These are phyloP conservation scores for Lactarius tabidus DNA, from an alignment of 768 basidiomycete species.

Conservation along the genomic window DNA sequence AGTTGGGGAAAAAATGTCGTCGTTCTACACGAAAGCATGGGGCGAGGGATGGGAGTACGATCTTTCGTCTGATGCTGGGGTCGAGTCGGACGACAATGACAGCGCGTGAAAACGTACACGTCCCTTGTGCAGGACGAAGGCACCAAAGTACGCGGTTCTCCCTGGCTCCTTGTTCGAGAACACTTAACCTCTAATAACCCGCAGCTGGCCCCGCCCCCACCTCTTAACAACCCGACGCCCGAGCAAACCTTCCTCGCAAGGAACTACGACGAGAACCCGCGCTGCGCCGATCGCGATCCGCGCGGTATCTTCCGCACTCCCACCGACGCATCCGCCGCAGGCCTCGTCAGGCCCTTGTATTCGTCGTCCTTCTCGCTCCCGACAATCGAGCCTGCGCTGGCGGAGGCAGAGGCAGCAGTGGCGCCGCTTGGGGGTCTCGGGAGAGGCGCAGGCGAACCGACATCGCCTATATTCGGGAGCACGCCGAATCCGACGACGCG, in stretches of 20 bases:
- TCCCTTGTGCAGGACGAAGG: slow-evolving; percentile 73
- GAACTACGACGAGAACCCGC: slow-evolving; percentile 88
- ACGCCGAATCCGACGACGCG: slow-evolving; percentile 58
- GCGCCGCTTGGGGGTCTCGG: slow-evolving; percentile 27
- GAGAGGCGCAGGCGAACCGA: slow-evolving; percentile 23
- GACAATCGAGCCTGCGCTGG: slow-evolving; percentile 80
- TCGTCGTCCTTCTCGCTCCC: slow-evolving; percentile 83
- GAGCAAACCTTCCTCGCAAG: slow-evolving; percentile 90
- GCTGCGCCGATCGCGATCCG: slow-evolving; percentile 87
- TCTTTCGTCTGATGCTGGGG: slow-evolving; percentile 40
- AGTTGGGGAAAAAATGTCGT: slow-evolving; percentile 89
- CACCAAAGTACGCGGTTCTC: slow-evolving; percentile 50
- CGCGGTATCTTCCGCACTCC: slow-evolving; percentile 83
- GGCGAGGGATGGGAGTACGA: slow-evolving; percentile 79
- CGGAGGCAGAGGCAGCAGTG: slow-evolving; percentile 77
- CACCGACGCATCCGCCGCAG: slow-evolving; percentile 51
- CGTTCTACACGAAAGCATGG: slow-evolving; percentile 74
- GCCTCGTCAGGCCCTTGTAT: slow-evolving; percentile 69
- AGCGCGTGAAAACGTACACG: slow-evolving; percentile 63
- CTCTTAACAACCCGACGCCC: slow-evolving; percentile 75
- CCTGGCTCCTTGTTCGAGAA: background rate
- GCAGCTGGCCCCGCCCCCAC: slow-evolving; percentile 63
- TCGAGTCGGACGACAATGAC: slow-evolving; percentile 37
- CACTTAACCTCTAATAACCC: background rate
- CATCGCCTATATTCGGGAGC: slow-evolving; percentile 32